Evolutionary conservation across 306 rosid genomes (phyloP).

Genomic region (Sophora flavescens): DNA sequence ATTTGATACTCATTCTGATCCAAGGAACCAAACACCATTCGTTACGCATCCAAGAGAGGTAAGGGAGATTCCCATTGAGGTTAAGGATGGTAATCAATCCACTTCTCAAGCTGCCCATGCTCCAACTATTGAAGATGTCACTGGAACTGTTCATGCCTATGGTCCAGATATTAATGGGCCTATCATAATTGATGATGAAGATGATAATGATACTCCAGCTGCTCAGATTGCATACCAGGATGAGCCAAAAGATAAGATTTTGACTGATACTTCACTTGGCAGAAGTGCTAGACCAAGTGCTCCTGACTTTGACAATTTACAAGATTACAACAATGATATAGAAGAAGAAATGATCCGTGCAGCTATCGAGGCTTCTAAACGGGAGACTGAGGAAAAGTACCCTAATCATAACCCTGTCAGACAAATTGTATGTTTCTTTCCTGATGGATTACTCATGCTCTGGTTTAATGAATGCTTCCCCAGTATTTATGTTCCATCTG

Average conservation of each 20-base stretch:
- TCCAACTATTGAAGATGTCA: conserved; percentile 76
- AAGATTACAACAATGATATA: conserved; percentile 72
- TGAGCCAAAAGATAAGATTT: conserved; percentile 38
- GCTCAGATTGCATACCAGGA: conserved; percentile 50
- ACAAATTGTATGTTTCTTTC: conserved; percentile 61
- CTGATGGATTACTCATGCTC: conserved; percentile 41
- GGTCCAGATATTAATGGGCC: conserved; percentile 65
- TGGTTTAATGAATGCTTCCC: conserved; percentile 38
- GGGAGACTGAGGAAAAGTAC: conserved; percentile 68
- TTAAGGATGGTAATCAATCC: conserved; percentile 69
- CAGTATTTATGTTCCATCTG: conserved; percentile 48
- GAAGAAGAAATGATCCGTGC: conserved; percentile 98
- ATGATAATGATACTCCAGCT: conserved; percentile 57
- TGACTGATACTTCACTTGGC: conserved; percentile 54
- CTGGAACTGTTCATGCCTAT: conserved; percentile 59
- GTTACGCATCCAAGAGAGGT: conserved; percentile 84
- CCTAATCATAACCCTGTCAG: conserved; percentile 52
- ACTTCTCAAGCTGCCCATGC: conserved; percentile 60
- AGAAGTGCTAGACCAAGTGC: conserved; percentile 57
- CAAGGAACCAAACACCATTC: conserved; percentile 55
- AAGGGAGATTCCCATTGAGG: conserved; percentile 87
- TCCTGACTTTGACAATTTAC: conserved; percentile 62
- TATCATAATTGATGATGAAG: conserved; percentile 61
- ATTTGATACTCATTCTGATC: conserved; percentile 49
- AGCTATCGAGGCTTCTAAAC: conserved; percentile 91